Evolutionary conservation across 345 rosid species (phyloP).

Genomic region (Eucalyptus decipiens): DNA sequence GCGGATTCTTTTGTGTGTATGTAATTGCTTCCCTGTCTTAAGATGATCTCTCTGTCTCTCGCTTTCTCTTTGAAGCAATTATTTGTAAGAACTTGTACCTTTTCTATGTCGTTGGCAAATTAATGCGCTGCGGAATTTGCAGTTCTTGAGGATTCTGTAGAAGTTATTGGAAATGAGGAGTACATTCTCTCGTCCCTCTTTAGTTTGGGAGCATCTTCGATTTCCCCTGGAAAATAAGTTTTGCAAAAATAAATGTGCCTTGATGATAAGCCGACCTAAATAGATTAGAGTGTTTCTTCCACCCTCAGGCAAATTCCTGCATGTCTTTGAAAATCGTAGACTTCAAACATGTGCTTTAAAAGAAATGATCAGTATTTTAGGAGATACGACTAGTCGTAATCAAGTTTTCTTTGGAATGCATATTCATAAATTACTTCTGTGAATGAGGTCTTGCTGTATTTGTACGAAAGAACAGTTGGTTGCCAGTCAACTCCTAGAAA

Average conservation of each 20-base stretch:
- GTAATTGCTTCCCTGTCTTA: slow-evolving; percentile 1
- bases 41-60: slow-evolving; percentile 21
- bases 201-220: neutral
- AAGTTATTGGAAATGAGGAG: neutral
- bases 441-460: neutral
- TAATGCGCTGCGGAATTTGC: neutral
- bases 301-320: neutral
- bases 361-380: neutral
- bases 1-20: neutral
- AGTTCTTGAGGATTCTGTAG: neutral
- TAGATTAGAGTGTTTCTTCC: neutral
- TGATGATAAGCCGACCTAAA: neutral
- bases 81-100: neutral
- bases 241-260: neutral
- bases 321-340: neutral
- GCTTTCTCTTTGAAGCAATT: neutral
- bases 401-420: neutral
- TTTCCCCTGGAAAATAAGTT: neutral
- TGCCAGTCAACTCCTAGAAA: neutral
- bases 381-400: neutral
- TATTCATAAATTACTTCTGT: neutral
- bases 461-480: neutral
- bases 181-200: neutral
- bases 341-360: neutral
- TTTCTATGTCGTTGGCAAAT: neutral